Evolutionary conservation across 805 yeast genomes (phyloP), one percentile per base, ranked within the genome.

Genomic region (Teunomyces tritomae): DNA sequence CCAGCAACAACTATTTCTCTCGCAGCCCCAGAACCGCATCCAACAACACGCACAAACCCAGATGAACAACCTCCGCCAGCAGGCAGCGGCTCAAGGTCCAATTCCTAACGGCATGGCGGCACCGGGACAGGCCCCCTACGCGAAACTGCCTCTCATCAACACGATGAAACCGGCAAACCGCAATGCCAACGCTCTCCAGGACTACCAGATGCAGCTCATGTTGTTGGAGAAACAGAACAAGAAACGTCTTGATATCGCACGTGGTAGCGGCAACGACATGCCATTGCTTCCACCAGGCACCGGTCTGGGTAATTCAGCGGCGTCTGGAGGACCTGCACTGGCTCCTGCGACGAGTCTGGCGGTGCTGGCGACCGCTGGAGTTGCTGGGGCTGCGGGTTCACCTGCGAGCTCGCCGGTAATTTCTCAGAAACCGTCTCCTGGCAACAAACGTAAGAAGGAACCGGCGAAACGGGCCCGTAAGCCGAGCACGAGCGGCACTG

Each of bases 171-270:
- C 33, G 24, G 13, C 24, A 35, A 39, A 7, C 44, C 29, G 70
- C 39, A 71, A 71, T 55, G 72, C 68, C 48, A 77, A 76, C 57
- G 91, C 92, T 1, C 68, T 88, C 34, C 88, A 85, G 57, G 95
- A 88, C 60, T 88, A 89, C 63, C 95, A 88, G 63, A 83, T 81
- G 73, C 92, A 87, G 64, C 69, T 87, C 54, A 78, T 86, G 78
- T 62, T 85, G 46, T 68, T 89, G 59, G 96, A 88, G 57, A 80
- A 80, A 53, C 91, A 87, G 61, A 88, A 86, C 64, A 84, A 85
- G 61, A 82, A 80, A 62, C 75, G 87, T 46, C 68, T 86, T 43
- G 83, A 79, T 55, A 77, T 74, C 45, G 81, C 78, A 4, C 63
- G 82, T 33, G 69, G 65, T 51, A 57, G 56, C 5, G 68, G 67